A percentile compares a stretch with the other conserved stretches of the same genome.
Conservation (phyloP, 2,329 filamentous ascomycete genomes). For the Orbilia blumenaviensis region DNA sequence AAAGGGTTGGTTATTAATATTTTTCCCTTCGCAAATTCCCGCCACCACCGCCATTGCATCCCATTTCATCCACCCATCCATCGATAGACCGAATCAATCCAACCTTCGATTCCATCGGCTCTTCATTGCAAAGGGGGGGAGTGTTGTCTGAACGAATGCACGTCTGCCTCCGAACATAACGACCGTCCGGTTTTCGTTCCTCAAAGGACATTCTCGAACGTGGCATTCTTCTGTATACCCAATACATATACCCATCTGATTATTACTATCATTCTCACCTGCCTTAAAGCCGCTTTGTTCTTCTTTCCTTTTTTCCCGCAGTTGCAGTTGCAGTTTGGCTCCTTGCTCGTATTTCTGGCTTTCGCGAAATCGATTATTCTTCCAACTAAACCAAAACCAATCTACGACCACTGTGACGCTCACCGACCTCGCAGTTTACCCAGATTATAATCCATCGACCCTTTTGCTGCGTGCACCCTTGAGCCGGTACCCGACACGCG, state of each 20-base stretch:
- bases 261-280: background rate
- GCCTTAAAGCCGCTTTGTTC: constrained; percentile 7
- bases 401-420: background rate
- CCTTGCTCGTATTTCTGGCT: background rate
- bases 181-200: constrained; percentile 29
- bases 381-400: background rate
- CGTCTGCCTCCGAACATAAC: constrained; percentile 33
- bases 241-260: constrained; percentile 22
- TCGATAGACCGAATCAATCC: constrained; percentile 1
- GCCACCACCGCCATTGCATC: constrained; percentile 41
- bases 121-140: constrained; percentile 20
- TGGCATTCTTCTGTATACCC: constrained; percentile 37
- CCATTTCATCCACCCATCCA: constrained; percentile 11
- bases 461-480: background rate
- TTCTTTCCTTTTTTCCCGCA: constrained; percentile 1
- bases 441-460: background rate
- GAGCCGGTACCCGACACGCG: constrained; percentile 14
- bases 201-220: constrained; percentile 26
- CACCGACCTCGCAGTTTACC: constrained; percentile 7
- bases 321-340: background rate
- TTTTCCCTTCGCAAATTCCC: constrained; percentile 43
- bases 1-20: background rate
- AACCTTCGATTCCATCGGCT: constrained; percentile 15
- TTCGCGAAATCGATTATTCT: constrained; percentile 1
- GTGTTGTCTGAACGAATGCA: constrained; percentile 24